phyloP scores from a whole-genome alignment of 2,329 filamentous ascomycete genomes.

The Rutstroemia sp. region DNA sequence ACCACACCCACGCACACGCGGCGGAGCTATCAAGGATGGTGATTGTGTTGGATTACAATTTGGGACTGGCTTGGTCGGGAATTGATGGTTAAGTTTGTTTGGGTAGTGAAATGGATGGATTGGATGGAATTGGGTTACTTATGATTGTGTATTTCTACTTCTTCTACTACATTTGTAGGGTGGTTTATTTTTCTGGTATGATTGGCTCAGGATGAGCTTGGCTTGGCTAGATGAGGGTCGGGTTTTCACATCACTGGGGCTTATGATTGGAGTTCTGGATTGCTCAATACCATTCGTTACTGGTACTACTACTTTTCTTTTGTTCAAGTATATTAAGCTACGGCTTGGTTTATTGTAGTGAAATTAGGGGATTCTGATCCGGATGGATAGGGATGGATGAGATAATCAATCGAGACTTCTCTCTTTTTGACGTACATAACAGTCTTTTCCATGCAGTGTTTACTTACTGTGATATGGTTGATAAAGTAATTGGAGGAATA shows the following conservation, averaged over 20 bases:
- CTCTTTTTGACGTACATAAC: too few species aligned
- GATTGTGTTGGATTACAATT: not conserved
- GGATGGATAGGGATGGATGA: too few species aligned
- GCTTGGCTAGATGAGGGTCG: not conserved
- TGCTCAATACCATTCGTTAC: not conserved
- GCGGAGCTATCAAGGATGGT: constrained; percentile 3
- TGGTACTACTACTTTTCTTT: not conserved
- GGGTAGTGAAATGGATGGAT: not conserved
- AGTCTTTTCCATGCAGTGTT: too few species aligned
- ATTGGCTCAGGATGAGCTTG: constrained; percentile 7
- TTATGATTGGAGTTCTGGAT: not conserved
- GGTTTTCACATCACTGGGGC: not conserved
- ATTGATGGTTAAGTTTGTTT: not conserved
- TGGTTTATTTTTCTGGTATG: not conserved
- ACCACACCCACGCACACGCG: not conserved
- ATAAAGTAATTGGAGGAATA: too few species aligned
- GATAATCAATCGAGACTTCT: too few species aligned
- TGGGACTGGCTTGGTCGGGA: not conserved
- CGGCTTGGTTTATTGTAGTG: too few species aligned
- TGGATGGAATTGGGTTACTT: not conserved
- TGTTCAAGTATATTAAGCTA: not conserved
- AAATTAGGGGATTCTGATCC: too few species aligned
- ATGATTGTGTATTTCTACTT: constrained; percentile 8
- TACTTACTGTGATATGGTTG: too few species aligned
- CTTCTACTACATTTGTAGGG: constrained; percentile 4